These are phyloP conservation scores for Tulasnella calospora DNA, from an alignment of 768 basidiomycete genomes.

Conservation along the genomic window DNA sequence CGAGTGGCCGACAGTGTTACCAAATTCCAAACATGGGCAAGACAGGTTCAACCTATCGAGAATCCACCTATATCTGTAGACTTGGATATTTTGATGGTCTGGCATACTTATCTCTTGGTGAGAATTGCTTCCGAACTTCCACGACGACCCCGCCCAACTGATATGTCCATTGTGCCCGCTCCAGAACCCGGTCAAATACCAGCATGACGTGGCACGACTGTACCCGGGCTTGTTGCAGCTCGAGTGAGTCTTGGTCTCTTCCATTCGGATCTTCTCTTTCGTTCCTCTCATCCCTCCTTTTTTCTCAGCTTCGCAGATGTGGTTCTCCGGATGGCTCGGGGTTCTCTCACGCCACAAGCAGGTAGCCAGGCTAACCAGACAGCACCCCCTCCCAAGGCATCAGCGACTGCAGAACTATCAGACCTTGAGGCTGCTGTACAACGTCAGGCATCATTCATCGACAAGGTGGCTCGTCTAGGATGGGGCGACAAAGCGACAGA, in stretches of 20 bases:
- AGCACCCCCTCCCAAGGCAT: background rate
- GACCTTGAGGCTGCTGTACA: conserved; percentile 19
- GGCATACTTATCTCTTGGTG: conserved; percentile 26
- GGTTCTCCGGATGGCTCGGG: background rate
- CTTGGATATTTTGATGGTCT: conserved; percentile 22
- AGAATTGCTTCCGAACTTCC: background rate
- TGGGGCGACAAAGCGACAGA: conserved; percentile 18
- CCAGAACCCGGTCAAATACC: conserved; percentile 22
- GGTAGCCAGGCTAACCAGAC: background rate
- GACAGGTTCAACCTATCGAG: background rate
- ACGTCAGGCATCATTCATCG: conserved; percentile 28
- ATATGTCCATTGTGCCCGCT: background rate
- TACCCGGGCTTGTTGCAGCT: background rate
- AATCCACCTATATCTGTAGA: background rate
- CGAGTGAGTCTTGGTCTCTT: conserved; percentile 7
- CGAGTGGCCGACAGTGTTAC: background rate
- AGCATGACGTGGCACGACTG: background rate
- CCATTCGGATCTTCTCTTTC: background rate
- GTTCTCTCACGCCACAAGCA: background rate
- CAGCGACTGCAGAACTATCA: background rate
- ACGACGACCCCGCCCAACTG: no score
- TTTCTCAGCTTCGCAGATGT: conserved; percentile 5
- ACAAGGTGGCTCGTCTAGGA: conserved; percentile 25
- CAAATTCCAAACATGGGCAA: conserved; percentile 16
- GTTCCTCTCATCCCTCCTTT: background rate